Base-by-base conservation (phyloP, 768 basidiomycete genomes). In the Russula dissimulans region DNA sequence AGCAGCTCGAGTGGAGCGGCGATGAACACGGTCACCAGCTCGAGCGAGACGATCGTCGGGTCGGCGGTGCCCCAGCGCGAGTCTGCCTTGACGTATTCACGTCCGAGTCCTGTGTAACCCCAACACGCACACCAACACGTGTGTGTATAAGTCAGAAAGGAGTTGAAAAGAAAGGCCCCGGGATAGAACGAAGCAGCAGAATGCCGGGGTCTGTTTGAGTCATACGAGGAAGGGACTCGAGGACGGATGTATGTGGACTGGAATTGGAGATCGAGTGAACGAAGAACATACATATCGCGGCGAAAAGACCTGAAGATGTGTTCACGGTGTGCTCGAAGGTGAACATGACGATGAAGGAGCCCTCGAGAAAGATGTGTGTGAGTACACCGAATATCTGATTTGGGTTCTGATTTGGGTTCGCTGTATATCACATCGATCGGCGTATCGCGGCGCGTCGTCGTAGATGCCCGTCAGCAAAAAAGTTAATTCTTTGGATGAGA, bases 1-100 rank as follows among this genome's bases (percentile, higher is more conserved):
- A 84, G 88, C 70, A 79, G 84, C 69, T 85, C 87, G 56, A 93
- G 68, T 0, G 89, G 86, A 0, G 84, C 91, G 17, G 81, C 87
- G 22, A 84, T 84, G 38, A 92, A 77, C 12, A 93, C 91, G 7
- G 91, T 94, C 62, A 94, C 76, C 57, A 92, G 71, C 70, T 94
- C 91, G 38, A 94, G 81, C 5, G 89, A 85, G 47, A 94, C 88
- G 54, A 92, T 78, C 1, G 86, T 87, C 1, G 87, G 81, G 67
- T 94, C 91, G 0, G 89, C 76, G 46, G 78, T 69, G 14, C 89
- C 91, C 91, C 91, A 94, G 44, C 91, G 83, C 57, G 81, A 78
- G 68, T 94, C 91, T 5, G 90, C 91, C 2, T 77, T 76, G 26
- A 87, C 83, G 67, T 93, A 91, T 69, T 91, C 89, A 63, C 77